phyloP scores from a whole-genome alignment of 2,329 filamentous ascomycete genomes.

The Scopulariopsis brevicaulis region DNA sequence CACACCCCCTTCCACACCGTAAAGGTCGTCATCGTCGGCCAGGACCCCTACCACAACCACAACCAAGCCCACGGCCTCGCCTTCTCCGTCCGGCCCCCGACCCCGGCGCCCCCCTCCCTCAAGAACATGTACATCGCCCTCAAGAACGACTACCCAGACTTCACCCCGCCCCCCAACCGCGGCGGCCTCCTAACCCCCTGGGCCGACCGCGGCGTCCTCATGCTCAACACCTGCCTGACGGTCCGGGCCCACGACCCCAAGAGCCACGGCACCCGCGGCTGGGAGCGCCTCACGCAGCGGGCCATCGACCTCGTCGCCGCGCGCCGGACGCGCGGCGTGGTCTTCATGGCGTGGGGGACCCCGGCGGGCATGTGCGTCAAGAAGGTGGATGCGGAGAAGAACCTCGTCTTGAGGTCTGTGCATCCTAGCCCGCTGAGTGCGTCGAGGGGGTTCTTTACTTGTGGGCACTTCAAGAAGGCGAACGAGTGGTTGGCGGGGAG shows the following conservation, averaged over 20 bases:
- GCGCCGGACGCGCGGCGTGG: constrained; percentile 68
- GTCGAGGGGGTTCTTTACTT: constrained; percentile 68
- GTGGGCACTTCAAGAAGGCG: constrained; percentile 67
- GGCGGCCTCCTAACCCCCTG: constrained; percentile 81
- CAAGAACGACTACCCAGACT: constrained; percentile 77
- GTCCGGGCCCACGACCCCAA: constrained; percentile 84
- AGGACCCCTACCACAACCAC: constrained; percentile 93
- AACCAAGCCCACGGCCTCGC: constrained; percentile 95
- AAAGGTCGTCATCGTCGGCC: constrained; percentile 86
- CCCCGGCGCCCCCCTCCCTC: constrained; percentile 77
- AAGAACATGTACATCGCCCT: constrained; percentile 89
- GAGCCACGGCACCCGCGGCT: constrained; percentile 74
- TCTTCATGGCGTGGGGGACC: constrained; percentile 89
- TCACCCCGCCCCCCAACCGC: constrained; percentile 62
- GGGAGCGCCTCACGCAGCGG: constrained; percentile 87
- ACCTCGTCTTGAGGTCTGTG: constrained; percentile 75
- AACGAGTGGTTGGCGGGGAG: constrained; percentile 74
- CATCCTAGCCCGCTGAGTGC: constrained; percentile 94
- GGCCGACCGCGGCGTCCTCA: constrained; percentile 84
- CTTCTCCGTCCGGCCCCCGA: constrained; percentile 88
- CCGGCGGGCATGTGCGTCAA: constrained; percentile 71
- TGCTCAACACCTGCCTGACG: constrained; percentile 92
- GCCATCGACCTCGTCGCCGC: constrained; percentile 80
- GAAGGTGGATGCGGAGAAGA: constrained; percentile 59
- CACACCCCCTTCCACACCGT: constrained; percentile 82